These are phyloP conservation scores for Eutrema salsugineum DNA, from an alignment of 441 rosid species.

Conservation along the genomic window DNA sequence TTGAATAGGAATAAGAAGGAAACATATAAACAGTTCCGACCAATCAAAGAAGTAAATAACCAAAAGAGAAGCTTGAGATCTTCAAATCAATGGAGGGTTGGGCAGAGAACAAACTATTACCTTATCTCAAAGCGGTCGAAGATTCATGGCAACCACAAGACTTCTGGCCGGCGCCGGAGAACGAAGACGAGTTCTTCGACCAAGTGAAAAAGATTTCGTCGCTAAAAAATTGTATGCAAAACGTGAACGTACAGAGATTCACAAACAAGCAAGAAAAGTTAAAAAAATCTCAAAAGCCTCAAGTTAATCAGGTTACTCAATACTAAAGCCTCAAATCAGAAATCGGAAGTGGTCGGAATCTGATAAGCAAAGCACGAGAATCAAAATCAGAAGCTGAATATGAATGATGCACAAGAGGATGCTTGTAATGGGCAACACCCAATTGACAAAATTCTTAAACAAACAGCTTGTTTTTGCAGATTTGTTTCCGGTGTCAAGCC, in stretches of 20 bases:
- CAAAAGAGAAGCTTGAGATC: constrained; percentile 48
- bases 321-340: too few relatives aligned
- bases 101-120: constrained; percentile 40
- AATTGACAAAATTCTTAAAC: too few relatives aligned
- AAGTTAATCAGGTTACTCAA: too few relatives aligned
- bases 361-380: too few relatives aligned
- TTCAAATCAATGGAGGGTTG: constrained; percentile 50
- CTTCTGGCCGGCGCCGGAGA: constrained; percentile 33
- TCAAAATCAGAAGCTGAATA: too few relatives aligned
- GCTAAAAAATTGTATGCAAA: too few relatives aligned
- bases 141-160: constrained; percentile 52
- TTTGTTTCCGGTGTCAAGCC: too few relatives aligned
- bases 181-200: constrained; percentile 34
- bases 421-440: too few relatives aligned
- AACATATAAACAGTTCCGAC: constrained; percentile 27
- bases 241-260: background rate
- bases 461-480: too few relatives aligned
- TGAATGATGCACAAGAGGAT: too few relatives aligned
- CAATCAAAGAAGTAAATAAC: constrained; percentile 39
- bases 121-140: constrained; percentile 45
- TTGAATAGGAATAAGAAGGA: constrained; percentile 1
- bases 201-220: constrained; percentile 43
- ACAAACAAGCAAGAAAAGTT: background rate
- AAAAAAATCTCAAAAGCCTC: too few relatives aligned
- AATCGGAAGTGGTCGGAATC: too few relatives aligned